A percentile compares a stretch with the other conserved stretches of the same genome.
Conservation (phyloP, 75 land plant species). For the Cupressus sempervirens region DNA sequence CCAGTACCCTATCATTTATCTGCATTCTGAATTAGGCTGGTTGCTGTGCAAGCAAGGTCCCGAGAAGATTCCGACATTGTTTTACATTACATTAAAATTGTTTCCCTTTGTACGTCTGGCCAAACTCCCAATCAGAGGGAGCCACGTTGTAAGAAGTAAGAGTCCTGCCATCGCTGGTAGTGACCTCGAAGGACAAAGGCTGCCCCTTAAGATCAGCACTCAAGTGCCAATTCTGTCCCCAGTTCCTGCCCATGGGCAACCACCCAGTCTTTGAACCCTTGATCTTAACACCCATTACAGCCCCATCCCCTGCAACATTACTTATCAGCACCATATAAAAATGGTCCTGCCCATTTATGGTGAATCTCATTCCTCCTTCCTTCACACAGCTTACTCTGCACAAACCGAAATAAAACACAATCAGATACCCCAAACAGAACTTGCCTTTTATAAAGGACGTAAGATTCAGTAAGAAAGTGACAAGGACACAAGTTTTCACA, state of each 20-base stretch:
- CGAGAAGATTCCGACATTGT: background rate
- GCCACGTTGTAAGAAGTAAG: conserved; percentile 48
- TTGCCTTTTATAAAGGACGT: no score
- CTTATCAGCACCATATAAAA: conserved; percentile 65
- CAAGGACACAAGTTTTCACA: background rate
- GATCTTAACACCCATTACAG: conserved; percentile 51
- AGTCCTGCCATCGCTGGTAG: conserved; percentile 42
- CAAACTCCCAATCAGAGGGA: conserved; percentile 47
- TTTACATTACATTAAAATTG: conserved; percentile 20
- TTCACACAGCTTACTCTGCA: conserved; percentile 65
- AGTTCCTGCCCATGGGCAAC: conserved; percentile 72
- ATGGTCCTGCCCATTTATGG: conserved; percentile 47
- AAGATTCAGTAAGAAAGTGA: background rate
- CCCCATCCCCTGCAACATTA: conserved; percentile 84
- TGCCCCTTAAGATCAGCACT: conserved; percentile 56
- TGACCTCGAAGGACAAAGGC: conserved; percentile 69
- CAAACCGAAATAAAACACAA: background rate
- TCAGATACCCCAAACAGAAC: background rate
- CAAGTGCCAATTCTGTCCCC: conserved; percentile 91
- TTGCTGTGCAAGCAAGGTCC: background rate
- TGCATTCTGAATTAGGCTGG: background rate
- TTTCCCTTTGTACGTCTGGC: conserved; percentile 46
- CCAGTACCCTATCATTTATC: background rate
- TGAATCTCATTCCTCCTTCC: conserved; percentile 67
- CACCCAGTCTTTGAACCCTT: conserved; percentile 73